These are phyloP conservation scores for Elongisporangium anandrum DNA, from an alignment of 352 stramenopile genomes.

Conservation along the genomic window DNA sequence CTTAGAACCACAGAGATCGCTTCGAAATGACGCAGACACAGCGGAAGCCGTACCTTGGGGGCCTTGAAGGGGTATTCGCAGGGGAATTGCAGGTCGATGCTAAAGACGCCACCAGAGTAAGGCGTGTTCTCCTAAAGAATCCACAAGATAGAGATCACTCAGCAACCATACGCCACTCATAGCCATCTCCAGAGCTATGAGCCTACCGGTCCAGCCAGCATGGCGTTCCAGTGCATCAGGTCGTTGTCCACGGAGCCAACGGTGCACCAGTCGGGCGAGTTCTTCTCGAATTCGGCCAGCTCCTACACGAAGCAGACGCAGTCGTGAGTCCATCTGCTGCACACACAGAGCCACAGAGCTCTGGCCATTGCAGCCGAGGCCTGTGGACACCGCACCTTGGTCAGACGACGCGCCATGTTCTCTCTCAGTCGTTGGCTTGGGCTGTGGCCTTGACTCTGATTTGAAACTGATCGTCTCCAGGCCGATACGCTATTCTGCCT, in stretches of 20 bases:
- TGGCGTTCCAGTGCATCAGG: conserved; percentile 90
- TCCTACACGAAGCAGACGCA: conserved; percentile 35
- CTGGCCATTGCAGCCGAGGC: background rate
- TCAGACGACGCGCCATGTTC: conserved; percentile 75
- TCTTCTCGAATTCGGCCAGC: conserved; percentile 86
- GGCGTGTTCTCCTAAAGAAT: conserved; percentile 68
- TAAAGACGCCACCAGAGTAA: conserved; percentile 90
- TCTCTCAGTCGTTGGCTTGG: background rate
- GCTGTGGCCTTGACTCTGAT: background rate
- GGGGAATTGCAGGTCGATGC: conserved; percentile 94
- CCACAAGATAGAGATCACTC: background rate
- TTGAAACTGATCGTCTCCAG: background rate
- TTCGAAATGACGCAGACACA: background rate
- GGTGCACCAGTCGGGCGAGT: conserved; percentile 87
- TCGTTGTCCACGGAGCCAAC: conserved; percentile 84
- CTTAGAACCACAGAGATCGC: background rate
- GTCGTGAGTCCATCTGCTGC: background rate
- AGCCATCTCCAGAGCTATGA: background rate
- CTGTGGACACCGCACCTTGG: conserved; percentile 43
- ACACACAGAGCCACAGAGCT: background rate
- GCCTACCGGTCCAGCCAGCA: conserved; percentile 84
- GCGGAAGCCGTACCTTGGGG: conserved; percentile 47
- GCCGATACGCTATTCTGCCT: background rate
- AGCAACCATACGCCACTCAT: background rate
- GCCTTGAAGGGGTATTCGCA: conserved; percentile 96